Conservation (phyloP, 345 rosid genomes). For the Cardamine occulta region DNA sequence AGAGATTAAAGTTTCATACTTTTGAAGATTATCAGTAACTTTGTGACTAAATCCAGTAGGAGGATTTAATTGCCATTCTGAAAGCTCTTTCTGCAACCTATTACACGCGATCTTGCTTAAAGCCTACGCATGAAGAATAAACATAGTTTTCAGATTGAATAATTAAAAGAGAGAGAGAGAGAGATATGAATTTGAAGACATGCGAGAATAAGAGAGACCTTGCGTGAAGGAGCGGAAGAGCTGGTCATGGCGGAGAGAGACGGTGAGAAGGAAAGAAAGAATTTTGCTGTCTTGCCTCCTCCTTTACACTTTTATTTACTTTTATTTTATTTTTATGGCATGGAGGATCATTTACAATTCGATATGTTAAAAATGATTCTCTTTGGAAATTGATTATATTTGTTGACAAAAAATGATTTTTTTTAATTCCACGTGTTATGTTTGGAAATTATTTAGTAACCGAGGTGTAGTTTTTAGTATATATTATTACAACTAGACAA, state of each 20-base stretch:
- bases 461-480: no score
- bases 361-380: no score
- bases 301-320: background rate
- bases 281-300: background rate
- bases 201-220: constrained; percentile 45
- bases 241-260: constrained; percentile 65
- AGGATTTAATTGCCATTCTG: constrained; percentile 98
- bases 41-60: constrained; percentile 74
- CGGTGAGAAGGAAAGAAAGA: constrained; percentile 7
- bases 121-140: constrained; percentile 44
- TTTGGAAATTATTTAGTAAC: no score
- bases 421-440: no score
- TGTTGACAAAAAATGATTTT: no score
- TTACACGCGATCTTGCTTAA: constrained; percentile 98
- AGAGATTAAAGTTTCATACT: constrained; percentile 32
- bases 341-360: background rate
- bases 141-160: background rate
- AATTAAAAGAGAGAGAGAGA: background rate
- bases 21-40: constrained; percentile 68
- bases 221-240: constrained; percentile 78
- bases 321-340: no score
- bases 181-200: background rate
- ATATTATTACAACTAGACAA: no score
- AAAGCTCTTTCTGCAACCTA: constrained; percentile 95
- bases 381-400: no score